A percentile compares a stretch with the other conserved stretches of the same genome.
These are phyloP conservation scores for Exobasidium cylindrosporum DNA, from an alignment of 1,284 basidiomycete genomes.

Conservation along the genomic window DNA sequence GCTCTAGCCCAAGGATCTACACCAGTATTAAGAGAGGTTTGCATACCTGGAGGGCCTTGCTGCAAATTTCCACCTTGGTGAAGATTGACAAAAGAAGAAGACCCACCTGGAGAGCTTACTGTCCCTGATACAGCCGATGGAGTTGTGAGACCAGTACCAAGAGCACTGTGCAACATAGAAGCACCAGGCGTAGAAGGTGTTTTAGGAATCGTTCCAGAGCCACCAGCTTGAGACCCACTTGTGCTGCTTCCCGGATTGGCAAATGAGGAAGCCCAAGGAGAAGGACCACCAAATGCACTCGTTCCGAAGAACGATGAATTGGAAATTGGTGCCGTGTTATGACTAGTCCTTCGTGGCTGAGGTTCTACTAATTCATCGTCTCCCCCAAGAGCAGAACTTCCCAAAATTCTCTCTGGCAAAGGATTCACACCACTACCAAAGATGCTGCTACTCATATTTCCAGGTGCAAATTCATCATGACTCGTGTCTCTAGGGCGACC, in stretches of 20 bases:
- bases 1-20: constrained; percentile 35
- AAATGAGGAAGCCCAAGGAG: constrained; percentile 34
- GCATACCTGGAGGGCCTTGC: background rate
- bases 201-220: background rate
- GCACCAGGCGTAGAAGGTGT: background rate
- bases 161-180: background rate
- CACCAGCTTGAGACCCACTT: constrained; percentile 11
- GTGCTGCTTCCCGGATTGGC: constrained; percentile 24
- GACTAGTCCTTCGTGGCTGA: constrained; percentile 36
- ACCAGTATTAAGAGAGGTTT: background rate
- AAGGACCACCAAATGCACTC: constrained; percentile 8
- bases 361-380: constrained; percentile 54
- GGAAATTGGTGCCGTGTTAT: constrained; percentile 36
- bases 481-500: constrained; percentile 31
- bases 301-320: constrained; percentile 31
- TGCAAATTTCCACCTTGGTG: constrained; percentile 18
- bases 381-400: constrained; percentile 52
- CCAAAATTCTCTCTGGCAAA: constrained; percentile 47
- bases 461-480: constrained; percentile 7
- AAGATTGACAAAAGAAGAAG: constrained; percentile 16
- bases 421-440: background rate
- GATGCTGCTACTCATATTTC: background rate
- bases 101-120: constrained; percentile 16
- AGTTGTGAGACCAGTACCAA: background rate
- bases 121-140: constrained; percentile 17